These are phyloP conservation scores for Helicostylum pulchrum DNA, from an alignment of 192 early-diverging fungal genomes.

Conservation along the genomic window DNA sequence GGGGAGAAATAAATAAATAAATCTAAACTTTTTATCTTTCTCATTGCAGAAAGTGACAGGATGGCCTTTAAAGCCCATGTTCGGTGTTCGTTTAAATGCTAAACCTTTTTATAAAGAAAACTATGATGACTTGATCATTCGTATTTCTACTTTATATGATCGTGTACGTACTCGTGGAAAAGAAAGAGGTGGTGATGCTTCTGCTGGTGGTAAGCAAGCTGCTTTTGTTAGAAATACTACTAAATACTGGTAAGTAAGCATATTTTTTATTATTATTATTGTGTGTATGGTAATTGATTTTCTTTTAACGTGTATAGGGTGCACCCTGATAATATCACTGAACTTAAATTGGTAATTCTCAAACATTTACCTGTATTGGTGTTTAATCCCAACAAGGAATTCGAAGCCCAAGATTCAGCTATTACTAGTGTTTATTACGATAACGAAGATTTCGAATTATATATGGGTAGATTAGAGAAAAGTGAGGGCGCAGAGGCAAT, in stretches of 20 bases:
- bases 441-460: slow-evolving; percentile 93
- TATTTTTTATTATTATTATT: too few species aligned
- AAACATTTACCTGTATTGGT: slow-evolving; percentile 93
- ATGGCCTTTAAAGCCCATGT: slow-evolving; percentile 79
- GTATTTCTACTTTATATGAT: slow-evolving; percentile 82
- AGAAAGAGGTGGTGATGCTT: slow-evolving; percentile 51
- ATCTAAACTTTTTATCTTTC: slow-evolving; percentile 13
- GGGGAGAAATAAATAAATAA: not conserved
- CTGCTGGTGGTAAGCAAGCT: slow-evolving; percentile 55
- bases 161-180: slow-evolving; percentile 75
- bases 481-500: slow-evolving; percentile 92
- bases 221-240: slow-evolving; percentile 91
- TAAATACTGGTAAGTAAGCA: slow-evolving; percentile 83
- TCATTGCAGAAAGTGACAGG: slow-evolving; percentile 76
- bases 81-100: slow-evolving; percentile 76
- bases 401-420: slow-evolving; percentile 76
- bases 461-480: slow-evolving; percentile 88
- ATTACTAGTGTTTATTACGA: slow-evolving; percentile 97
- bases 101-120: slow-evolving; percentile 84
- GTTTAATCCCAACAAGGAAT: slow-evolving; percentile 79
- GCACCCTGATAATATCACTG: slow-evolving; percentile 94
- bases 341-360: slow-evolving; percentile 90
- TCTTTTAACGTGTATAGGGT: slow-evolving; percentile 43
- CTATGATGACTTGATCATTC: slow-evolving; percentile 86
- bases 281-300: not conserved